Evolutionary conservation across 1,284 basidiomycete genomes (phyloP).

Genomic region (Trichosporon faecale): DNA sequence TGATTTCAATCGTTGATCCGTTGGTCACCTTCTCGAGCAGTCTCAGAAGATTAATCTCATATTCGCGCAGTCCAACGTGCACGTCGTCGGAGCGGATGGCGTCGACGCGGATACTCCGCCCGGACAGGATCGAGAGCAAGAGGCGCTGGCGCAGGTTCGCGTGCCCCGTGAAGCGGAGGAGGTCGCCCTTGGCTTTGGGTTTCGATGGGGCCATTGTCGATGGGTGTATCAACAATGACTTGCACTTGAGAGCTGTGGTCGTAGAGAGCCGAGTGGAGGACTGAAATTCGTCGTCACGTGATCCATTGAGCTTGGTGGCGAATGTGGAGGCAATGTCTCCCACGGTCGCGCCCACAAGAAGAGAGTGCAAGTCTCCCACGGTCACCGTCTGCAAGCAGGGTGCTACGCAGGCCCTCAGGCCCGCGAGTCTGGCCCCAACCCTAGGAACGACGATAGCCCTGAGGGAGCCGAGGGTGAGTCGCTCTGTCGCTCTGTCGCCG

Average conservation of each 20-base stretch:
- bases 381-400: not conserved
- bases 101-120: conserved; percentile 80
- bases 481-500: no score
- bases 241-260: not conserved
- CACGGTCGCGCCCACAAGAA: not conserved
- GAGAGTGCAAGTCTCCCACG: not conserved
- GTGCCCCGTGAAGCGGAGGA: conserved; percentile 67
- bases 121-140: conserved; percentile 81
- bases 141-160: conserved; percentile 79
- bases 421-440: not conserved
- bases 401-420: not conserved
- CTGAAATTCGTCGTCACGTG: conserved; percentile 14
- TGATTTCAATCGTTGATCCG: conserved; percentile 93
- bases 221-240: not conserved
- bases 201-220: conserved; percentile 11
- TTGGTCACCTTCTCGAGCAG: conserved; percentile 91
- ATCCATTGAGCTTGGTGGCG: not conserved
- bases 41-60: conserved; percentile 86
- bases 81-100: conserved; percentile 87
- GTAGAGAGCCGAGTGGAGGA: not conserved
- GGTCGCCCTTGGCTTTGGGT: conserved; percentile 27
- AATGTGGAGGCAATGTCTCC: not conserved
- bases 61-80: conserved; percentile 92
- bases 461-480: not conserved
- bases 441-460: not conserved